phyloP scores from a whole-genome alignment of 2,329 filamentous ascomycete species.

The Aurifilum marmelostoma region DNA sequence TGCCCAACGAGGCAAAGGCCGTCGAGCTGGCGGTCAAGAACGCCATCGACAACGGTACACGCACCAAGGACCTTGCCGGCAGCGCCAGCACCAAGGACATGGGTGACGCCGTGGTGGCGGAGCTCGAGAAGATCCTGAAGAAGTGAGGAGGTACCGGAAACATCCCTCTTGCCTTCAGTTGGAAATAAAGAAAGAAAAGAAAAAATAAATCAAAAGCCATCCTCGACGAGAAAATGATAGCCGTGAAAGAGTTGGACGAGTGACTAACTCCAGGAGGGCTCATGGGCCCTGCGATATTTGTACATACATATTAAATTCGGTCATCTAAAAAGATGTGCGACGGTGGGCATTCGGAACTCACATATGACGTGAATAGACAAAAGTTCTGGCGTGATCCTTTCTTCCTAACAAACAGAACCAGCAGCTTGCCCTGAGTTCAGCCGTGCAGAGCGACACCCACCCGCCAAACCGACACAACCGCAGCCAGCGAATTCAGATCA shows the following conservation, averaged over 20 bases:
- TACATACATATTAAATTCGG: not conserved
- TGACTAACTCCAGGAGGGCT: not conserved
- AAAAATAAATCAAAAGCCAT: not conserved
- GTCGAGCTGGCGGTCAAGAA: constrained; percentile 81
- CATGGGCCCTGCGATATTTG: not conserved
- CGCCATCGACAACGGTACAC: constrained; percentile 77
- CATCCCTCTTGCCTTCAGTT: not conserved
- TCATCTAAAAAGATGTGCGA: not conserved
- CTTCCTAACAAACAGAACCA: not conserved
- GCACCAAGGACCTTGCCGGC: constrained; percentile 86
- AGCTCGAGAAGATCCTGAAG: constrained; percentile 72
- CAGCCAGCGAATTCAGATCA: not conserved
- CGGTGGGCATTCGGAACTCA: not conserved
- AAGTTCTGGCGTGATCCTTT: constrained; percentile 17
- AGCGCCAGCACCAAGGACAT: constrained; percentile 70
- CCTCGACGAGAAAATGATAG: not conserved
- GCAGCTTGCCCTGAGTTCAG: too few species aligned
- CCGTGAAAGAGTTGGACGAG: not conserved
- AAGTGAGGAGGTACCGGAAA: constrained; percentile 30
- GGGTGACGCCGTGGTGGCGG: constrained; percentile 77
- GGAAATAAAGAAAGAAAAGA: not conserved
- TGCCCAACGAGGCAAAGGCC: constrained; percentile 74
- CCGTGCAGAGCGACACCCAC: not conserved
- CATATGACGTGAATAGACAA: constrained; percentile 14
- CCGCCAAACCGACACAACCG: not conserved